A percentile compares a stretch with the other conserved stretches of the same genome.
Conservation (phyloP, 768 basidiomycete species). For the Russula sp. region DNA sequence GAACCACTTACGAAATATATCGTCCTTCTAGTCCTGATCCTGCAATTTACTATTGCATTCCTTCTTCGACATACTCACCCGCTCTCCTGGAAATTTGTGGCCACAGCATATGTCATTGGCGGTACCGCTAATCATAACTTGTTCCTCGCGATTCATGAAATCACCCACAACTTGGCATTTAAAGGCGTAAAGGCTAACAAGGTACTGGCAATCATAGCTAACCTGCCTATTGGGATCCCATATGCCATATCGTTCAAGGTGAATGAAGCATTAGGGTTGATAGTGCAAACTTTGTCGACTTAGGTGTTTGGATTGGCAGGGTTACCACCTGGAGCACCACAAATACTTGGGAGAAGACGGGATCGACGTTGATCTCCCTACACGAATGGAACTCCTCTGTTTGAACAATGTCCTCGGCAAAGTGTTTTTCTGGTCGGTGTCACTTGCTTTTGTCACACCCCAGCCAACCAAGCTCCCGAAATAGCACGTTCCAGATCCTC, state of each 20-base stretch:
- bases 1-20: slow-evolving; percentile 89
- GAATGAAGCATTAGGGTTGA: slow-evolving; percentile 7
- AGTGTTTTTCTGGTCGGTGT: slow-evolving; percentile 83
- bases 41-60: slow-evolving; percentile 64
- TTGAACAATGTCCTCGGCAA: slow-evolving; percentile 96
- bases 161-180: slow-evolving; percentile 97
- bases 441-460: neutral
- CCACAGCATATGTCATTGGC: slow-evolving; percentile 77
- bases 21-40: slow-evolving; percentile 70
- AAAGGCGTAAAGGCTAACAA: slow-evolving; percentile 77
- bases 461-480: neutral
- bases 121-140: slow-evolving; percentile 97
- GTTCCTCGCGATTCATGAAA: slow-evolving; percentile 97
- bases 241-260: slow-evolving; percentile 96
- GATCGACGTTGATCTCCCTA: slow-evolving; percentile 92
- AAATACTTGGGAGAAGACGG: slow-evolving; percentile 94
- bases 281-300: neutral
- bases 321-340: slow-evolving; percentile 95
- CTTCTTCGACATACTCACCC: slow-evolving; percentile 62
- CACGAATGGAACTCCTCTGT: slow-evolving; percentile 71
- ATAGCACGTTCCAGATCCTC: slow-evolving; percentile 91
- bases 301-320: slow-evolving; percentile 33
- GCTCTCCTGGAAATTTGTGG: slow-evolving; percentile 62
- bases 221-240: slow-evolving; percentile 89
- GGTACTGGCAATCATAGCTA: slow-evolving; percentile 81